Percentiles rank a stretch among this genome's conserved stretches.
phyloP scores from a whole-genome alignment of 2,329 filamentous ascomycete genomes.

The Phyllosticta citriasiana region DNA sequence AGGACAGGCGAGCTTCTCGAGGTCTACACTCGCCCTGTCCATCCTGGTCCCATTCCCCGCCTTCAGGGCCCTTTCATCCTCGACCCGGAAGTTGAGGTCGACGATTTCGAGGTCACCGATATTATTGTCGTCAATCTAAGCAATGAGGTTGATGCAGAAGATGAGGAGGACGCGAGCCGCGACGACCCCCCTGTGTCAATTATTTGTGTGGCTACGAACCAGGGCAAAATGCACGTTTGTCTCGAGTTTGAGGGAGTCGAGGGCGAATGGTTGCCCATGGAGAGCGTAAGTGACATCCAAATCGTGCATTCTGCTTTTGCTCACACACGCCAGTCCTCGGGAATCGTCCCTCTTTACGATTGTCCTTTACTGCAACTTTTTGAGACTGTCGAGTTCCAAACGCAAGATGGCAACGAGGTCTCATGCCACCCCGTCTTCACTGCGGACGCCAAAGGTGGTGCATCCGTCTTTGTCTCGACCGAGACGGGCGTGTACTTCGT shows the following conservation, averaged over 20 bases:
- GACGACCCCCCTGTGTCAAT: constrained; percentile 46
- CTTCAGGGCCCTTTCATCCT: constrained; percentile 53
- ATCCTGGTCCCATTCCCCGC: constrained; percentile 46
- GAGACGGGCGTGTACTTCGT: constrained; percentile 44
- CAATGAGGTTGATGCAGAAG: constrained; percentile 37
- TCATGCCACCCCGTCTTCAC: constrained; percentile 46
- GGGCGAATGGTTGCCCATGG: constrained; percentile 50
- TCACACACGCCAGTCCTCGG: constrained; percentile 1
- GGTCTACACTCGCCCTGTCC: constrained; percentile 46
- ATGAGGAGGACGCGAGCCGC: constrained; percentile 31
- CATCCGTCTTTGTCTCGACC: constrained; percentile 50
- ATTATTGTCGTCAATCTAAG: constrained; percentile 44
- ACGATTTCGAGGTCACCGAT: constrained; percentile 50
- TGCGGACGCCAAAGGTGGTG: constrained; percentile 43
- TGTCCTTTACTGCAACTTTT: constrained; percentile 22
- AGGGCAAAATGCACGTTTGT: constrained; percentile 47
- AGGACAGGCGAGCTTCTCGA: constrained; percentile 42
- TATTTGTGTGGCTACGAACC: constrained; percentile 47
- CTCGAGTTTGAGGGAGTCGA: constrained; percentile 53
- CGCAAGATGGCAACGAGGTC: constrained; percentile 13
- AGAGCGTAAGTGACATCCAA: constrained; percentile 17
- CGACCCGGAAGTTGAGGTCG: constrained; percentile 38
- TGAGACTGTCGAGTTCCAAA: constrained; percentile 30
- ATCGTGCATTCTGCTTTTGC: background rate
- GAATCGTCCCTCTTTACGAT: constrained; percentile 16